A percentile compares a stretch with the other conserved stretches of the same genome.
Evolutionary conservation across 1,139 yeast genomes (phyloP).

Genomic region (Blastobotrys buckinghamii): DNA sequence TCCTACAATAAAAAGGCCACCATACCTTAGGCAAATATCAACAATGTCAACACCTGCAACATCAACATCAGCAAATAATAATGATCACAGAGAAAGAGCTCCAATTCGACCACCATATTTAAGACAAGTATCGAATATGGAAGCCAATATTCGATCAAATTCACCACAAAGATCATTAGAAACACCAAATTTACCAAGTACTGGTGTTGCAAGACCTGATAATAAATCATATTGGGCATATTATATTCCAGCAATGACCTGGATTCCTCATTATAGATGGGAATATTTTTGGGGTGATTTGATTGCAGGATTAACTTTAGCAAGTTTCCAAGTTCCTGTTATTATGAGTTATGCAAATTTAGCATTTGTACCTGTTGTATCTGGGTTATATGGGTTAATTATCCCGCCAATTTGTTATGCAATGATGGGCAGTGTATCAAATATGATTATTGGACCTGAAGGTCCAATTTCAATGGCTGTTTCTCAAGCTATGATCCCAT

Average conservation of each 20-base stretch:
- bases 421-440: constrained; percentile 87
- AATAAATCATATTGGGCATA: constrained; percentile 43
- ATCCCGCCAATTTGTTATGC: constrained; percentile 80
- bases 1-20: too few species aligned
- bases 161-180: not conserved
- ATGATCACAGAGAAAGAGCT: not conserved
- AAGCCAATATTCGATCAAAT: constrained; percentile 2
- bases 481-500: constrained; percentile 79
- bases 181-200: constrained; percentile 9
- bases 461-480: constrained; percentile 87
- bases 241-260: constrained; percentile 74
- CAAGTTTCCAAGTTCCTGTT: constrained; percentile 87
- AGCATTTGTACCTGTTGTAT: constrained; percentile 84
- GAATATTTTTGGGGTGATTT: constrained; percentile 63
- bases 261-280: constrained; percentile 62
- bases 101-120: constrained; percentile 11
- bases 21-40: too few species aligned
- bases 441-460: constrained; percentile 96
- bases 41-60: too few species aligned
- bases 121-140: constrained; percentile 10
- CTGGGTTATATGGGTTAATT: constrained; percentile 78
- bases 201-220: constrained; percentile 8
- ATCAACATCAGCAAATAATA: too few species aligned
- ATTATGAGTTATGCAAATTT: constrained; percentile 84
- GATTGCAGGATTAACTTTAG: constrained; percentile 80